Evolutionary conservation across 192 early-diverging fungal genomes (phyloP), one percentile per base, ranked within the genome.

Genomic region (Gaertneriomyces sp.): DNA sequence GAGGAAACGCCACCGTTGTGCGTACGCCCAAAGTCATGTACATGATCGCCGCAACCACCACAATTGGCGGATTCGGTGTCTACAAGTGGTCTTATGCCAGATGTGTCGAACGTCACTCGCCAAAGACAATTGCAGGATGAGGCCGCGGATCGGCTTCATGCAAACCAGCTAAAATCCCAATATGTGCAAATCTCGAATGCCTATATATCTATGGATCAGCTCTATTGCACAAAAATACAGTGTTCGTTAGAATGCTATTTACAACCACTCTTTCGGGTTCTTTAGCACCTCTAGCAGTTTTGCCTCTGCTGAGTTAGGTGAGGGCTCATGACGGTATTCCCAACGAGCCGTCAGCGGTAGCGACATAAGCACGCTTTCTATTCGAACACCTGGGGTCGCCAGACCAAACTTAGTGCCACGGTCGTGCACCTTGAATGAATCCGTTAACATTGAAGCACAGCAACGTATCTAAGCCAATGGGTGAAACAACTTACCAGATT

Each of bases 341-440:
- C 96, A 99, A 14, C 95, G 77, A 7, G 95, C 93, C 5, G 91
- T 92, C 68, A 97, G 75, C 3, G 96, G 96, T 70, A 99, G 76
- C 62, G 89, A 89, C 89, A 94, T 91, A 61, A 99, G 72, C 14
- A 99, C 93, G 66, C 91, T 93, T 73, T 99, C 96, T 58, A 97
- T 97, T 39, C 96, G 79, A 2, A 90, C 93, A 46, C 95, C 94
- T 10, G 96, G 96, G 17, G 96, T 99, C 68, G 89, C 85, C 45
- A 99, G 77, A 14, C 96, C 96, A 79, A 97, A 99, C 79, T 98
- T 98, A 42, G 96, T 99, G 19, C 96, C 96, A 51, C 96, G 87
- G 75, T 99, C 96, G 65, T 92, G 87, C 14, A 83, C 65, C 76
- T 77, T 52, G 16, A 5, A 41, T 42, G n/a, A 47, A n/a, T 3